A percentile compares a stretch with the other conserved stretches of the same genome.
Conservation (phyloP, 108 stramenopile genomes). For the Nannochloropsis salina region DNA sequence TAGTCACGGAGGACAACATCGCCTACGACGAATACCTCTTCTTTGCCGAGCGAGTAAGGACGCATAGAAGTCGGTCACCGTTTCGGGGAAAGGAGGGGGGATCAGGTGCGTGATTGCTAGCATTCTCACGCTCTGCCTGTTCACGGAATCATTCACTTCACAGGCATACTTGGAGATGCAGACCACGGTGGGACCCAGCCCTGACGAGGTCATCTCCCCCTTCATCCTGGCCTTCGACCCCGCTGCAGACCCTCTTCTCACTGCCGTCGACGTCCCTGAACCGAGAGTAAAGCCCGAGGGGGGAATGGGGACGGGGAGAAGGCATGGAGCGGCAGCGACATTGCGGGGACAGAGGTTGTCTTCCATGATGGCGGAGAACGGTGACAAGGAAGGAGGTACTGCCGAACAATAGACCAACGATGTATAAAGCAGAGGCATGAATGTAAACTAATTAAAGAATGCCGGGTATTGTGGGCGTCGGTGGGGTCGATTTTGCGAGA, state of each 20-base stretch:
- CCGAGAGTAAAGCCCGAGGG: neutral
- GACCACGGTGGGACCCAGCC: neutral
- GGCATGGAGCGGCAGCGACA: neutral
- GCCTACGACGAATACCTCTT: neutral
- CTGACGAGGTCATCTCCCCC: neutral
- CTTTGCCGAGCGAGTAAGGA: neutral
- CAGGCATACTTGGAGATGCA: neutral
- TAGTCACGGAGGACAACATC: neutral
- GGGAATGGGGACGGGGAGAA: neutral
- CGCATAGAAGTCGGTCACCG: neutral
- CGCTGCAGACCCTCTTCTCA: neutral
- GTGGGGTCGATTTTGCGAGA: too few relatives aligned
- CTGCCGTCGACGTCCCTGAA: too few relatives aligned
- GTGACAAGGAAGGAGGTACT: neutral
- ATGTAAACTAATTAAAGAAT: too few relatives aligned
- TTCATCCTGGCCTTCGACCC: neutral
- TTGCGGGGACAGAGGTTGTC: slow-evolving; percentile 5
- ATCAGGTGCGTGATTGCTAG: neutral
- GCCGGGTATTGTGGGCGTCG: too few relatives aligned
- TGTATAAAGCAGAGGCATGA: too few relatives aligned
- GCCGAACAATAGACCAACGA: neutral
- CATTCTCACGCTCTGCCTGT: neutral
- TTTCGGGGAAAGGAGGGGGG: neutral
- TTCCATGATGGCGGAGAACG: neutral
- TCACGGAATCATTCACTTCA: neutral